A percentile compares a stretch with the other conserved stretches of the same genome.
phyloP scores from a whole-genome alignment of 371 early-diverging fungal genomes.

The Syncephalis plumigaleata region DNA sequence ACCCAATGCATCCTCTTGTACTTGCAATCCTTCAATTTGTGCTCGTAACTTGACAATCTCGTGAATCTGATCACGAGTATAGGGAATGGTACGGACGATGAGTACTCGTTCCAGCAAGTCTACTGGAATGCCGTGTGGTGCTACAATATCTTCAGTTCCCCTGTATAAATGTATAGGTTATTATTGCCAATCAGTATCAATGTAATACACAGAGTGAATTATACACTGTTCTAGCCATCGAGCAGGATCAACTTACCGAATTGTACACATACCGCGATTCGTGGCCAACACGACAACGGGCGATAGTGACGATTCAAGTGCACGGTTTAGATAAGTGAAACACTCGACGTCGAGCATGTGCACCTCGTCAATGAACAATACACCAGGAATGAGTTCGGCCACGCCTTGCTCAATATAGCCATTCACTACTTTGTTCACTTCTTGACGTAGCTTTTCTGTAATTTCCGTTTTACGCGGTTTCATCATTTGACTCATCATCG shows the following conservation, averaged over 20 bases:
- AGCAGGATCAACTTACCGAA: too few relatives aligned
- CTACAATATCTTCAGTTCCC: conserved; percentile 77
- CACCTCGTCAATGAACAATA: conserved; percentile 96
- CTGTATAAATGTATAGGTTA: conserved; percentile 19
- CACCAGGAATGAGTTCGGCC: conserved; percentile 94
- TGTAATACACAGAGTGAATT: too few relatives aligned
- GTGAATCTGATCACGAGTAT: conserved; percentile 79
- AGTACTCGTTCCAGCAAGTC: conserved; percentile 94
- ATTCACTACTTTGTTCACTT: conserved; percentile 98
- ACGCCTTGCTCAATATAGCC: conserved; percentile 97
- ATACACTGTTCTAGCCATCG: too few relatives aligned
- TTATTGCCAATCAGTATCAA: too few relatives aligned
- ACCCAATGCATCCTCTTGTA: conserved; percentile 56
- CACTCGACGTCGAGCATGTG: conserved; percentile 99
- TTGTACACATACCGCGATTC: conserved; percentile 90
- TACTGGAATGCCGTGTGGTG: conserved; percentile 93
- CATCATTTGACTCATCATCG: conserved; percentile 91
- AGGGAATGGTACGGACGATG: conserved; percentile 85
- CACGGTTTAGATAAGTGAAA: conserved; percentile 95
- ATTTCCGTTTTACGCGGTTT: conserved; percentile 98
- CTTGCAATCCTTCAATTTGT: conserved; percentile 65
- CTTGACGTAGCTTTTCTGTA: conserved; percentile 89
- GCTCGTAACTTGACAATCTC: conserved; percentile 86
- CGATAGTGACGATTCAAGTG: conserved; percentile 80
- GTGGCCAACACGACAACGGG: conserved; percentile 98